These are phyloP conservation scores for Sporobolomyces pararoseus DNA, from an alignment of 768 basidiomycete genomes.

Conservation along the genomic window DNA sequence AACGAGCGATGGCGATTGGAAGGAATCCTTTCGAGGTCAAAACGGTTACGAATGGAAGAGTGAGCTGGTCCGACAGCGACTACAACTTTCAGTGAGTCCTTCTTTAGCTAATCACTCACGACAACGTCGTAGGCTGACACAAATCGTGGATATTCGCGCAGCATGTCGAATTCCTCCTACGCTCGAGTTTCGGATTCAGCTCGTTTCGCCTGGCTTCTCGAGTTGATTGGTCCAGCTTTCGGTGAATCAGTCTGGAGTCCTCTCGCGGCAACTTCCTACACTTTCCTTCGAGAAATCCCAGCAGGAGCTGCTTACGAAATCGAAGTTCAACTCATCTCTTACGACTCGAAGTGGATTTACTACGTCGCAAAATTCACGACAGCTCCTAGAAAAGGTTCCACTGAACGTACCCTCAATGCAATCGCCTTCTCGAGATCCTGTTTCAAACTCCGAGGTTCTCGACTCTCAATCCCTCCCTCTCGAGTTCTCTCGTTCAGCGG, in stretches of 20 bases:
- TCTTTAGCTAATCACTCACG: not conserved
- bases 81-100: conserved; percentile 35
- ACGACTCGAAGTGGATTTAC: conserved; percentile 40
- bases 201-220: conserved; percentile 32
- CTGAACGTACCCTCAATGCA: conserved; percentile 31
- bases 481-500: conserved; percentile 39
- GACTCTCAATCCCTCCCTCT: conserved; percentile 39
- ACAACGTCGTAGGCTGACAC: not conserved
- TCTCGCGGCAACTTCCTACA: conserved; percentile 19
- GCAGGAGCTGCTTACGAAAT: conserved; percentile 31
- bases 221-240: conserved; percentile 28
- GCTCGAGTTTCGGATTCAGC: conserved; percentile 24
- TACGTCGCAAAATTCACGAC: conserved; percentile 37
- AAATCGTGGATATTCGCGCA: not conserved
- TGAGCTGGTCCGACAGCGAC: conserved; percentile 10
- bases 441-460: conserved; percentile 59
- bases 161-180: conserved; percentile 39
- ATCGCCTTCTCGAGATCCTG: conserved; percentile 33
- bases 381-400: conserved; percentile 15
- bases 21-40: conserved; percentile 24
- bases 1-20: conserved; percentile 26
- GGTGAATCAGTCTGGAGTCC: conserved; percentile 21
- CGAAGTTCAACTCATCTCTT: conserved; percentile 18
- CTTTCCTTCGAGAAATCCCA: conserved; percentile 35
- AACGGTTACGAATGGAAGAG: conserved; percentile 14